Conservation (phyloP, 768 basidiomycete species). For the Suillus alpinus region DNA sequence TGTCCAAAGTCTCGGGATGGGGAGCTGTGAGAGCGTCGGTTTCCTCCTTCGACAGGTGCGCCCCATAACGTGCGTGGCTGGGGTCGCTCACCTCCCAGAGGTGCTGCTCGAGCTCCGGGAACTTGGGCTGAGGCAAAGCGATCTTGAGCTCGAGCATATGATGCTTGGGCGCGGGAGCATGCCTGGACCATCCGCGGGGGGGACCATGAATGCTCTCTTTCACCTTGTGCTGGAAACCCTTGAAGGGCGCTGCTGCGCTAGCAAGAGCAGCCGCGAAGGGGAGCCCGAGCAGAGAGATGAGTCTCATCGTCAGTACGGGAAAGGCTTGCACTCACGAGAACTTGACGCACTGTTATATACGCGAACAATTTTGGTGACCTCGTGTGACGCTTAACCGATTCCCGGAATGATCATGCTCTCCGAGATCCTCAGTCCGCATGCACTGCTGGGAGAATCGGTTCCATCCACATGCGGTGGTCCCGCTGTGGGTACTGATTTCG, state of each 20-base stretch:
- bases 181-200: conserved; percentile 50
- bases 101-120: conserved; percentile 47
- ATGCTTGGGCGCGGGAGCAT: conserved; percentile 41
- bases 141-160: conserved; percentile 54
- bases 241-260: conserved; percentile 11
- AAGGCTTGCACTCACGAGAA: background rate
- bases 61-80: conserved; percentile 50
- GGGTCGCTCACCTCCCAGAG: conserved; percentile 60
- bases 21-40: conserved; percentile 63
- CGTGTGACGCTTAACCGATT: background rate
- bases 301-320: conserved; percentile 23
- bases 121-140: conserved; percentile 53
- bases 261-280: conserved; percentile 10
- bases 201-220: conserved; percentile 45
- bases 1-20: conserved; percentile 45
- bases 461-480: background rate
- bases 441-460: background rate
- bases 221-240: conserved; percentile 29
- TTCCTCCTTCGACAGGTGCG: conserved; percentile 63
- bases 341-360: background rate
- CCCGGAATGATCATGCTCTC: background rate
- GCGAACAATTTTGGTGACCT: background rate
- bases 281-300: background rate
- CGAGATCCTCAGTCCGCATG: background rate
- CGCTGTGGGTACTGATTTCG: background rate